Percentiles rank a stretch among this genome's conserved stretches.
Evolutionary conservation across 208 protist genomes (phyloP).

Genomic region (Crithidia fasciculata): DNA sequence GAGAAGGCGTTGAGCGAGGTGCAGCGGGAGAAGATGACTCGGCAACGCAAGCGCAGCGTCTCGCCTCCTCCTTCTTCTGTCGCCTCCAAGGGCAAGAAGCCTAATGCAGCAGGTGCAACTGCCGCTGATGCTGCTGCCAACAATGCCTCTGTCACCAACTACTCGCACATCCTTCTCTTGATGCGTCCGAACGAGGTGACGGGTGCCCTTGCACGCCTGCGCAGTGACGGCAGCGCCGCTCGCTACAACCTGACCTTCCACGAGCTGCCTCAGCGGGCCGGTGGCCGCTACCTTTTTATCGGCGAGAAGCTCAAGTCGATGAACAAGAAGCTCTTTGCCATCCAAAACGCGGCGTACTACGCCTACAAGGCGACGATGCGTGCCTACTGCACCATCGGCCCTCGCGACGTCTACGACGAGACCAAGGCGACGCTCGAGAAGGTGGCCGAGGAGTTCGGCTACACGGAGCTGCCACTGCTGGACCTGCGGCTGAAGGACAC

Average conservation of each 20-base stretch:
- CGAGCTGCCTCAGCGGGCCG: slow-evolving; percentile 24
- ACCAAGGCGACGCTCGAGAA: slow-evolving; percentile 46
- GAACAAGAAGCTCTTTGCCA: slow-evolving; percentile 63
- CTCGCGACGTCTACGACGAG: slow-evolving; percentile 68
- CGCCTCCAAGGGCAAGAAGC: background rate
- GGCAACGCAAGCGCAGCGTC: slow-evolving; percentile 42
- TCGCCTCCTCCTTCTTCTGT: slow-evolving; percentile 28
- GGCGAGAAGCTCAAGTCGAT: slow-evolving; percentile 64
- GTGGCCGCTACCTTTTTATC: slow-evolving; percentile 46
- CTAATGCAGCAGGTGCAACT: background rate
- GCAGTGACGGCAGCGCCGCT: slow-evolving; percentile 15
- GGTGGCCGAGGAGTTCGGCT: slow-evolving; percentile 78
- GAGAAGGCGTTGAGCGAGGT: slow-evolving; percentile 5
- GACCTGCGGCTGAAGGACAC: slow-evolving; percentile 81
- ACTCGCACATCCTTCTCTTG: slow-evolving; percentile 57
- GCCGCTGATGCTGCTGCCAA: background rate
- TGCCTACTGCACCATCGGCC: slow-evolving; percentile 65
- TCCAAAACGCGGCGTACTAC: slow-evolving; percentile 65
- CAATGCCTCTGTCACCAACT: slow-evolving; percentile 13
- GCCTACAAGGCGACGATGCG: slow-evolving; percentile 76
- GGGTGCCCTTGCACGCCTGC: slow-evolving; percentile 40
- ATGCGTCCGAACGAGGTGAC: slow-evolving; percentile 67
- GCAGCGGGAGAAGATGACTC: slow-evolving; percentile 21
- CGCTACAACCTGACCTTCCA: slow-evolving; percentile 28
- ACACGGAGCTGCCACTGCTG: slow-evolving; percentile 64